Evolutionary conservation across 768 basidiomycete genomes (phyloP), one percentile per base, ranked within the genome.

Genomic region (Trametes cingulata): DNA sequence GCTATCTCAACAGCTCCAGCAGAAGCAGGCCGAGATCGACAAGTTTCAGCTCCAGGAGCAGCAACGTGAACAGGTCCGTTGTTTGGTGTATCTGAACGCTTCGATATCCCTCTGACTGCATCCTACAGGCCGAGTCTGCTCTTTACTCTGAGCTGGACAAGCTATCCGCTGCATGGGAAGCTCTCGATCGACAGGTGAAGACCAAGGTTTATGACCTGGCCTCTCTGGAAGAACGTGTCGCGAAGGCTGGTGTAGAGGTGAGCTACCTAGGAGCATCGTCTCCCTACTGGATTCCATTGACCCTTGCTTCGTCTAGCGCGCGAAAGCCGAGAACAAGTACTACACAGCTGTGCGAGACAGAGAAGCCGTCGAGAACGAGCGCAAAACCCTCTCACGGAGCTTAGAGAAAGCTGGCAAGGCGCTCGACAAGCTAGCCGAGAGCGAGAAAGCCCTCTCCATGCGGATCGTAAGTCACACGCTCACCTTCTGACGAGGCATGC

Each of bases 291-390:
- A 19, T 19, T 6, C 20, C 12, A 7, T 45, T 39, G 20, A 24
- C 24, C 40, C 17, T 19, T 17, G 27, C 17, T 14, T 19, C 46
- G 14, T 36, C 52, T 36, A 98, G 93, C 93, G 92, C 88, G 91
- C 93, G 9, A 98, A 96, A 75, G 86, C 91, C 15, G 95, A 98
- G 60, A 96, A 95, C 77, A 98, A 95, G 72, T 98, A 85, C 70
- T 98, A 87, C 69, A 83, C 91, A 17, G 87, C 88, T 2, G 91
- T 96, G 87, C 86, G 94, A 29, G 87, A 89, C 58, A 94, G 90
- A 74, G 94, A 97, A 60, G 86, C 91, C 17, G 74, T 87, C 2
- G 91, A 94, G 33, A 77, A 77, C 1, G 91, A 94, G 70, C 81
- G 86, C 46, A 92, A 92, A 73, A 83, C 77, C 33, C 73, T 86